These are phyloP conservation scores for Lophiotrema nucula DNA, from an alignment of 495 filamentous ascomycete genomes.

Conservation along the genomic window DNA sequence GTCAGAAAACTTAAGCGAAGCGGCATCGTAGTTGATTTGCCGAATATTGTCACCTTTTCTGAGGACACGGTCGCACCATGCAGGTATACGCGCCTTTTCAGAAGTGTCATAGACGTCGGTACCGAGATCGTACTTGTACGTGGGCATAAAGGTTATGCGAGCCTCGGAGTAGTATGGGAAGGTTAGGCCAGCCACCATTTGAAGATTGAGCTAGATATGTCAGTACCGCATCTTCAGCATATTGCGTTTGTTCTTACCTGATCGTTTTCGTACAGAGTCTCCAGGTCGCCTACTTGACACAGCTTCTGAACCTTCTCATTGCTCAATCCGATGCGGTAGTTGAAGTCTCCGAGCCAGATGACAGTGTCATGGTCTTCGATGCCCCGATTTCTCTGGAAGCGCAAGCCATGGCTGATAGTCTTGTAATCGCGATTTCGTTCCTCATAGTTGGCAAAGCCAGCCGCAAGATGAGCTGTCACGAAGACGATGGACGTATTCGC, in stretches of 20 bases:
- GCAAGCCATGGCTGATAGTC: conserved; percentile 81
- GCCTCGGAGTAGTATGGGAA: conserved; percentile 92
- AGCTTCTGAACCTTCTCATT: conserved; percentile 77
- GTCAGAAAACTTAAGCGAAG: conserved; percentile 82
- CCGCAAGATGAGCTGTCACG: conserved; percentile 93
- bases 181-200: conserved; percentile 88
- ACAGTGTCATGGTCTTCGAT: conserved; percentile 92
- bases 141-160: conserved; percentile 79
- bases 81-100: conserved; percentile 91
- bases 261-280: conserved; percentile 86
- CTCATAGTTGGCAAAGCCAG: conserved; percentile 95
- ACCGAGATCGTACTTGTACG: conserved; percentile 91
- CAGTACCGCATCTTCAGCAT: too few relatives aligned
- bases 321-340: conserved; percentile 88
- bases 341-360: conserved; percentile 99
- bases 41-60: conserved; percentile 79
- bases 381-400: conserved; percentile 83
- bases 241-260: too few relatives aligned
- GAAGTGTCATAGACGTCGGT: conserved; percentile 88
- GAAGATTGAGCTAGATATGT: conserved; percentile 70
- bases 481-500: conserved; percentile 93
- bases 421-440: conserved; percentile 90
- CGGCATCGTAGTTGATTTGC: conserved; percentile 76
- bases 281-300: conserved; percentile 66
- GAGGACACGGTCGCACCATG: conserved; percentile 94